Evolutionary conservation across 495 filamentous ascomycete genomes (phyloP), one percentile per base, ranked within the genome.

Genomic region (Xylaria grammica): DNA sequence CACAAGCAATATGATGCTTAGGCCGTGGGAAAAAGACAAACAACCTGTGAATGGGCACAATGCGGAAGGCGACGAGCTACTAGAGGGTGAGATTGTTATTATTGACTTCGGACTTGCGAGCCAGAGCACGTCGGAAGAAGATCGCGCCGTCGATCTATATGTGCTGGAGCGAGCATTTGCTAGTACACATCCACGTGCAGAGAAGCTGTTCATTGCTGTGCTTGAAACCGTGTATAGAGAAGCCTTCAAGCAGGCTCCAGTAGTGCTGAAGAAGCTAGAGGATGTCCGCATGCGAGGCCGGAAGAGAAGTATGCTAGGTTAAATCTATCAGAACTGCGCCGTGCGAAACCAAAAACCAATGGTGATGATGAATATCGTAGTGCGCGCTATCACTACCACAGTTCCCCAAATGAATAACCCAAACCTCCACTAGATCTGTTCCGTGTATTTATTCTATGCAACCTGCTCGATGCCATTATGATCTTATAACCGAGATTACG

Each of bases 291-390:
- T 96, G 90, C 86, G 95, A 72, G 96, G 95, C n/a, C 83, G 95
- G 74, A 99, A 99, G 87, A 89, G 89, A 78, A 98, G 92, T 72
- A 98, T 99, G 95, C 67, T 99, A 68, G 95, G 95, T 54, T 96
- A 81, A 76, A 45, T 36, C 29, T 34, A 48, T 15, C 30, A 51
- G 29, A 26, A 55, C 13, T 53, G 34, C 69, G 26, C 19, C 7
- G 27, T 45, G 26, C n/a, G 5, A 40, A 24, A 5, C 5, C 26
- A 34, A 65, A 5, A 45, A 10, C n/a, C 52, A 63, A 42, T 63
- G 6, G 44, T 58, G 46, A 57, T 38, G 32, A 62, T 52, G 38
- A 24, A 58, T 55, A 58, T 64, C n/a, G 53, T 50, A 64, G 58
- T 64, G 50, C 29, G 17, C 40, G 34, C 36, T 63, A 55, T 44